Evolutionary conservation across 805 yeast species (phyloP).

Genomic region (Teunomyces lycoperdinae): DNA sequence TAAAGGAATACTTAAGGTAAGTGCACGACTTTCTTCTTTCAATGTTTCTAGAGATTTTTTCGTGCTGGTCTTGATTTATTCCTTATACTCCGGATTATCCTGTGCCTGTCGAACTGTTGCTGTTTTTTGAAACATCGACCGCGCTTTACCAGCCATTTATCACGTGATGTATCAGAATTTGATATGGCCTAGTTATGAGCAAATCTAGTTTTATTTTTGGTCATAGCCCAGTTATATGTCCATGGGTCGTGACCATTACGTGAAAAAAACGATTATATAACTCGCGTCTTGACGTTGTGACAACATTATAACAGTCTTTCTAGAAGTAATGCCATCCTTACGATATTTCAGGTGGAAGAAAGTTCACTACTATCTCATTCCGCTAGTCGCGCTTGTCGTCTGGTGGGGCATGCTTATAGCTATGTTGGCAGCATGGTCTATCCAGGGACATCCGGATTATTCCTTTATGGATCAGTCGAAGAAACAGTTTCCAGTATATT

Average conservation of each 20-base stretch:
- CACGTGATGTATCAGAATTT: background rate
- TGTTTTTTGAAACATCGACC: background rate
- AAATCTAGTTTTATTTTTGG: background rate
- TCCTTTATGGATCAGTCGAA: slow-evolving; percentile 43
- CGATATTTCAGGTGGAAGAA: slow-evolving; percentile 34
- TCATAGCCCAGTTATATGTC: background rate
- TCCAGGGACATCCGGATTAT: slow-evolving; percentile 75
- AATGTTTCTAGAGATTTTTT: background rate
- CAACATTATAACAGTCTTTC: background rate
- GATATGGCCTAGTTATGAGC: background rate
- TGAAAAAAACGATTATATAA: background rate
- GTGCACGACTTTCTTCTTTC: background rate
- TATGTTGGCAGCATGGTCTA: slow-evolving; percentile 73
- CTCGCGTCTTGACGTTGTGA: background rate
- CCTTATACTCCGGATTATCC: background rate
- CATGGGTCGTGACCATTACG: background rate
- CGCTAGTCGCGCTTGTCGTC: slow-evolving; percentile 60
- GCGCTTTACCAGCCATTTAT: background rate
- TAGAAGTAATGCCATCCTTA: background rate
- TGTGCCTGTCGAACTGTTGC: background rate
- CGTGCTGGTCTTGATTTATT: background rate
- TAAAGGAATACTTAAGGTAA: background rate
- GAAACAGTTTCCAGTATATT: slow-evolving; percentile 56
- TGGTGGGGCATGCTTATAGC: slow-evolving; percentile 95
- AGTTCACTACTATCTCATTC: slow-evolving; percentile 54